Base-by-base conservation (phyloP, 306 rosid genomes). In the Cajanus cajan region DNA sequence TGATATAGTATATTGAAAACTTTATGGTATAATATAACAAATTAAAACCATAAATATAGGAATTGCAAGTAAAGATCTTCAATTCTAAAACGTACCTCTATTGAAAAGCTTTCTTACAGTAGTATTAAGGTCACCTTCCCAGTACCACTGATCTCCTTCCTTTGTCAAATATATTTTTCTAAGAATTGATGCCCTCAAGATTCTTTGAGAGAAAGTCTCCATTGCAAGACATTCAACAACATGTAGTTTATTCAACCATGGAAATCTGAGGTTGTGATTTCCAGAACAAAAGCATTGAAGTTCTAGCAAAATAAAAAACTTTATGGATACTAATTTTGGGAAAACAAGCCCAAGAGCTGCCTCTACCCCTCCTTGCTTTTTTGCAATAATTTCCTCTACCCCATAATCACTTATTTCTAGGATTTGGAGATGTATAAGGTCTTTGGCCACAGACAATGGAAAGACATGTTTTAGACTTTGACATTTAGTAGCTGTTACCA, bases 361-460 rank as follows among this genome's bases (percentile, higher is more conserved):
- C 65, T 77, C 82, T 28, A 7, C 21, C 21, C n/a, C 76, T 77
- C 15, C 65, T 72, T 82, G 75, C 14, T 44, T 75, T 44, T 64
- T 77, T 12, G 28, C 79, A 52, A 82, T 55, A 77, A 82, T 63
- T 64, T 77, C 82, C 71, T 71, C 79, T 6, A 77, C 82, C 8
- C 82, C 82, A 44, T 76, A 82, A 33, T 82, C 79, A 77, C 64
- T 71, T 71, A 82, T 78, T 65, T 77, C 86, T 54, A 82, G 79
- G 45, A 77, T 15, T 21, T 71, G 71, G 50, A 82, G 76, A 52
- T 77, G 71, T 55, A 63, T 14, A 63, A 82, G 86, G 50, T 82
- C 82, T 82, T 64, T 82, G 28, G 86, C 86, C 71, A 82, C 70
- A 44, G 86, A 77, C 10, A 82, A 43, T 77, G 86, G 82, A 71